These are phyloP conservation scores for Verticillium longisporum DNA, from an alignment of 2,329 filamentous ascomycete genomes.

Conservation along the genomic window DNA sequence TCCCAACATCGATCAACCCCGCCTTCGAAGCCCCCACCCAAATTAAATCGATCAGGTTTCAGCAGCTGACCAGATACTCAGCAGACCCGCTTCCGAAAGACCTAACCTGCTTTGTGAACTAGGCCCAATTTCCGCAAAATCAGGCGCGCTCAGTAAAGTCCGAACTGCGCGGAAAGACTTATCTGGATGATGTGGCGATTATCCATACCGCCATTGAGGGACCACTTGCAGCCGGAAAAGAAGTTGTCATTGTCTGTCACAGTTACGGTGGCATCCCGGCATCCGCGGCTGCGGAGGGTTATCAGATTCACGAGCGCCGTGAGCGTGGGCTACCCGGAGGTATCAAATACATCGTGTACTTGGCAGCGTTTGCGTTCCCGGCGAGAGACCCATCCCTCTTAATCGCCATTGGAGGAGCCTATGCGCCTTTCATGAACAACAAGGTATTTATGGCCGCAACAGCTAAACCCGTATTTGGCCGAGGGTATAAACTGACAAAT, in stretches of 20 bases:
- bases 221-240: neutral
- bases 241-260: constrained; percentile 13
- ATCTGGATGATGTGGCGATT: neutral
- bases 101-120: too few relatives aligned
- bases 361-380: constrained; percentile 18
- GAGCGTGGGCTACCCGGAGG: constrained; percentile 18
- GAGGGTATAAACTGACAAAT: too few relatives aligned
- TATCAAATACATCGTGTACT: constrained; percentile 18
- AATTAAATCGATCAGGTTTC: too few relatives aligned
- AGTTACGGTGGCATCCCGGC: constrained; percentile 23
- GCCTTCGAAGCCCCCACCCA: too few relatives aligned
- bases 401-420: neutral
- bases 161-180: neutral
- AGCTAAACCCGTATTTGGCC: too few relatives aligned
- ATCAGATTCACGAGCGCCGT: constrained; percentile 17
- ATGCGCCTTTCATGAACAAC: neutral
- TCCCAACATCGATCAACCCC: too few relatives aligned
- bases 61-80: too few relatives aligned
- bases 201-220: neutral
- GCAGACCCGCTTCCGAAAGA: too few relatives aligned
- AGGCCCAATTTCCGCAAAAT: too few relatives aligned
- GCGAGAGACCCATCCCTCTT: neutral
- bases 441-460: neutral
- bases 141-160: too few relatives aligned
- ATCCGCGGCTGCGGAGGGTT: constrained; percentile 16